Evolutionary conservation across 1,284 basidiomycete species (phyloP), one percentile per base, ranked within the genome.

Genomic region (Mycosarcoma mackinlayi): DNA sequence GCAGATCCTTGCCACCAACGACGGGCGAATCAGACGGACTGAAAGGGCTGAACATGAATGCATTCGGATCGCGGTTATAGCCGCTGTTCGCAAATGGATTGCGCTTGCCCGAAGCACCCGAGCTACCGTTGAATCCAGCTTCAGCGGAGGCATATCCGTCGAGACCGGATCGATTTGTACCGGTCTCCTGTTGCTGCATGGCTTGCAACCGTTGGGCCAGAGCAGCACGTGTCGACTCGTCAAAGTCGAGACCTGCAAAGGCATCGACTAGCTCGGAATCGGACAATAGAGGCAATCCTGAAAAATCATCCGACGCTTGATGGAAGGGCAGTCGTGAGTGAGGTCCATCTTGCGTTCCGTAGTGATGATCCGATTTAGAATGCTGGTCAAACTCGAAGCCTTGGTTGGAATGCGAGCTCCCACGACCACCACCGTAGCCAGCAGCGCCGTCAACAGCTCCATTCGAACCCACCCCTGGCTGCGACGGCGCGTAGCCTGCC

Each of bases 31-130:
- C 67, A 11, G 71, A 61, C 8, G 74, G 74, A 23, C 67, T 71
- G 42, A 76, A 76, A 2, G 74, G 74, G 19, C 64, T 62, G 44
- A 76, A 76, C 56, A 70, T 74, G 54, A 70, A 73, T 1, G 56
- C 69, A 39, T 63, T 67, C 1, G 69, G 69, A 45, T 72, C 69
- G 27, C 69, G 52, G 19, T 63, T 65, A 44, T 61, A 63, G 24
- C 60, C 57, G 13, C 58, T 44, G 6, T 40, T 51, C 23, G 52
- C 52, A 23, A 69, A 69, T 2, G 59, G 39, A 18, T 69, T 60
- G 1, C 54, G 54, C 28, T 51, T 56, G n/a, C 21, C n/a, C 8
- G 50, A 5, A 9, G 16, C 11, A 24, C 28, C 48, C 13, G 21
- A 21, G n/a, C 51, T 23, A 0, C 18, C 35, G n/a, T 34, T 23